These are phyloP conservation scores for Thelonectria discophora DNA, from an alignment of 2,329 filamentous ascomycete genomes.

Conservation along the genomic window DNA sequence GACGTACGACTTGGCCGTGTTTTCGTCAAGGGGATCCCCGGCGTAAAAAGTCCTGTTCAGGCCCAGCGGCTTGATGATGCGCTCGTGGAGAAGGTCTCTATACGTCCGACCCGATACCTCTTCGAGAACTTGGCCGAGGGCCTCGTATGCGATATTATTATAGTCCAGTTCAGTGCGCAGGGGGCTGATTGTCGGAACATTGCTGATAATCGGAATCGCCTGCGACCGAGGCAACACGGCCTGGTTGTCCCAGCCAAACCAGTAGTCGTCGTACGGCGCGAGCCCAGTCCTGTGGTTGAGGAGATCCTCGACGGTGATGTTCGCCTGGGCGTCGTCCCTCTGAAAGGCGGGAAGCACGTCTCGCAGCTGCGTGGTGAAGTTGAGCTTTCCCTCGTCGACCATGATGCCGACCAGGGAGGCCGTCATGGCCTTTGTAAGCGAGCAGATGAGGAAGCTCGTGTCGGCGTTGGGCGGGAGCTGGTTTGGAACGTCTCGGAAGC, in stretches of 20 bases:
- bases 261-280: not conserved
- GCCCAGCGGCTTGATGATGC: not conserved
- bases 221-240: not conserved
- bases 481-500: not conserved
- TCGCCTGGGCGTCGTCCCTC: not conserved
- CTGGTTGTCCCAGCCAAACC: slow-evolving; percentile 3
- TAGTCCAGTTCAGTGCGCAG: not conserved
- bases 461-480: not conserved
- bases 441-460: slow-evolving; percentile 2
- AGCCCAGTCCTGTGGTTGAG: not conserved
- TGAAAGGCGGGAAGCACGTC: not conserved
- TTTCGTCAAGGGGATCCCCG: not conserved
- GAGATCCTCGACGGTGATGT: slow-evolving; percentile 3
- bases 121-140: slow-evolving; percentile 2
- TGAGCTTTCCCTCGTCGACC: not conserved
- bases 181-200: not conserved
- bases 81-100: not conserved
- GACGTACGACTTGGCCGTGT: not conserved
- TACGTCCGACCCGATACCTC: not conserved
- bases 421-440: not conserved
- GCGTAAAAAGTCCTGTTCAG: slow-evolving; percentile 4
- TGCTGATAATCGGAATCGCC: not conserved
- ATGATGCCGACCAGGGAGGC: not conserved
- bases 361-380: not conserved
- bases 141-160: slow-evolving; percentile 2